phyloP scores from a whole-genome alignment of 345 rosid species.

The Pistacia integerrima region DNA sequence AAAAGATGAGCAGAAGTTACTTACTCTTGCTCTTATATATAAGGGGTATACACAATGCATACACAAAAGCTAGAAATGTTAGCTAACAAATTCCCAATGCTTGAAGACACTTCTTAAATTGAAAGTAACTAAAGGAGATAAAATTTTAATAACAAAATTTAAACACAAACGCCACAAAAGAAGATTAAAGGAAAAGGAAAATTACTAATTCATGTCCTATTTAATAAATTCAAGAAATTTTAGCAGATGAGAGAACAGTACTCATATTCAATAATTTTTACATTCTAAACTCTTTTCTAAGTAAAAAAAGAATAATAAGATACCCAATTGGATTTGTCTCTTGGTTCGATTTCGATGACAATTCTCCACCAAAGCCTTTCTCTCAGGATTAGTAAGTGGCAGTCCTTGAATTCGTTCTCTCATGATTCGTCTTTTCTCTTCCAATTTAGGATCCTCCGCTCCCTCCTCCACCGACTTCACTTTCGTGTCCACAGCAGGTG shows the following conservation, averaged over 20 bases:
- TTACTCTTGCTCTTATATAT: background rate
- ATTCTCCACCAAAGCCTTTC: slow-evolving; percentile 68
- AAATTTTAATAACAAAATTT: background rate
- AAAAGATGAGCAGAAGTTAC: background rate
- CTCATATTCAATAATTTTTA: too few relatives aligned
- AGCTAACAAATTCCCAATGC: background rate
- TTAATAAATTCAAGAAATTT: too few relatives aligned
- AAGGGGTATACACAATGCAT: background rate
- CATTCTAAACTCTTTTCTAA: too few relatives aligned
- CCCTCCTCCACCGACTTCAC: slow-evolving; percentile 60
- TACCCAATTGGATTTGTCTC: slow-evolving; percentile 77
- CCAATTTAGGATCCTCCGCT: slow-evolving; percentile 61
- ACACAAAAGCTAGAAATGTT: background rate
- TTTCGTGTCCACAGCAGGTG: slow-evolving; percentile 72
- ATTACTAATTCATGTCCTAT: background rate
- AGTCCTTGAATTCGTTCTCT: slow-evolving; percentile 70
- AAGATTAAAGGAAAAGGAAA: background rate
- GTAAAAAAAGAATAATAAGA: background rate
- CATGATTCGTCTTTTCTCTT: slow-evolving; percentile 64
- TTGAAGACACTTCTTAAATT: too few relatives aligned
- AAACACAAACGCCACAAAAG: background rate
- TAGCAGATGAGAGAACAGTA: too few relatives aligned
- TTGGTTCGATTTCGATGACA: slow-evolving; percentile 74
- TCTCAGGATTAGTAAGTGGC: slow-evolving; percentile 70
- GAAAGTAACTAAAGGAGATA: background rate